These are phyloP conservation scores for Epichloe hybrida DNA, from an alignment of 2,329 filamentous ascomycete genomes.

Conservation along the genomic window DNA sequence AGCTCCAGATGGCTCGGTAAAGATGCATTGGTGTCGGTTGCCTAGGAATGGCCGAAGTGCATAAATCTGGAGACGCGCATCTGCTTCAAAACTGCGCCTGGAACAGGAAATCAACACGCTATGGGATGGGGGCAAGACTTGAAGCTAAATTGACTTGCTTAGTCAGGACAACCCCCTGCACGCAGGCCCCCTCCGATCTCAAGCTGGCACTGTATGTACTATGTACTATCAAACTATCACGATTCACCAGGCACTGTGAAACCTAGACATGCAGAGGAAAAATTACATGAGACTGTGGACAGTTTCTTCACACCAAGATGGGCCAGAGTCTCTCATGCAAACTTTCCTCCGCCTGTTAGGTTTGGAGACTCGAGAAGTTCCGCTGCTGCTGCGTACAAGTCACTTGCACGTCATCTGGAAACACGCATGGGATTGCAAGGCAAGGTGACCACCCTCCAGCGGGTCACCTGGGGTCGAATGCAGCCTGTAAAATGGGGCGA, in stretches of 20 bases:
- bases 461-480: slow-evolving; percentile 3
- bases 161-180: background rate
- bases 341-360: too few species aligned
- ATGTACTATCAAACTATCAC: too few species aligned
- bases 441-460: background rate
- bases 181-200: too few species aligned
- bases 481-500: background rate
- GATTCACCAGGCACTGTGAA: too few species aligned
- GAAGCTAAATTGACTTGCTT: slow-evolving; percentile 4
- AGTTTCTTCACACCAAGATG: too few species aligned
- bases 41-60: background rate
- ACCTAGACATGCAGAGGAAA: too few species aligned
- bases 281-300: too few species aligned
- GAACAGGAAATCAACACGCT: too few species aligned
- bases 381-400: background rate
- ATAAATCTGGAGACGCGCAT: slow-evolving; percentile 1
- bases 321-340: too few species aligned
- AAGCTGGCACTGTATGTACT: too few species aligned
- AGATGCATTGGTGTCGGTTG: background rate
- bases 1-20: background rate
- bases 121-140: background rate
- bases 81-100: background rate
- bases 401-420: background rate
- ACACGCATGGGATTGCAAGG: background rate
- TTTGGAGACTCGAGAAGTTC: too few species aligned